Evolutionary conservation across 108 stramenopile species (phyloP), one percentile per base, ranked within the genome.

Genomic region (Cylindrotheca closterium): DNA sequence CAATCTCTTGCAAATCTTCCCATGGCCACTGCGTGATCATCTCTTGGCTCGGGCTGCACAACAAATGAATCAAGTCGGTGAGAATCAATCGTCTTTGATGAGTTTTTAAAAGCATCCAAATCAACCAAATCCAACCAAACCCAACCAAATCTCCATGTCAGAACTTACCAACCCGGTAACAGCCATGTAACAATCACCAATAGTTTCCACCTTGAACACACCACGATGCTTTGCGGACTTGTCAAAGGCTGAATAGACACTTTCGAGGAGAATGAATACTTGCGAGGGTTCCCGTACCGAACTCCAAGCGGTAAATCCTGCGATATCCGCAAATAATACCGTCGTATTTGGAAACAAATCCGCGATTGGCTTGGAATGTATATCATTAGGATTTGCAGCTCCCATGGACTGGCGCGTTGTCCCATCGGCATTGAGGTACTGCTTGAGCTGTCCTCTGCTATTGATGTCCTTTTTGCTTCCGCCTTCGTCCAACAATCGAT

Each of bases 21-120:
- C 63, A 88, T 57, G 17, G 80, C 67, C 2, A 71, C 56, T 0
- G 82, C 82, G 63, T 88, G 87, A 45, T 85, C 79, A 0, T 75
- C 48, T 21, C 22, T 21, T 18, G 80, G 78, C 26, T 80, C 69
- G 0, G 86, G 83, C 10, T 84, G 47, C 10, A 82, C 86, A 30
- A 77, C 62, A n/a, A 72, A 70, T 1, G 86, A 83, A 45, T 84
- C 62, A 30, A n/a, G n/a, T n/a, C n/a, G n/a, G n/a, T n/a, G n/a
- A n/a, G n/a, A n/a, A n/a, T n/a, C n/a, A n/a, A n/a, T n/a, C n/a
- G n/a, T n/a, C n/a, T n/a, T n/a, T n/a, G n/a, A n/a, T n/a, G n/a
- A n/a, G n/a, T n/a, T n/a, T n/a, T n/a, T n/a, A n/a, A n/a, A n/a
- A n/a, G n/a, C n/a, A n/a, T n/a, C n/a, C n/a, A n/a, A n/a, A n/a